Conservation (phyloP, 176 grass and related monocot genomes). For the Juncus inflexus region DNA sequence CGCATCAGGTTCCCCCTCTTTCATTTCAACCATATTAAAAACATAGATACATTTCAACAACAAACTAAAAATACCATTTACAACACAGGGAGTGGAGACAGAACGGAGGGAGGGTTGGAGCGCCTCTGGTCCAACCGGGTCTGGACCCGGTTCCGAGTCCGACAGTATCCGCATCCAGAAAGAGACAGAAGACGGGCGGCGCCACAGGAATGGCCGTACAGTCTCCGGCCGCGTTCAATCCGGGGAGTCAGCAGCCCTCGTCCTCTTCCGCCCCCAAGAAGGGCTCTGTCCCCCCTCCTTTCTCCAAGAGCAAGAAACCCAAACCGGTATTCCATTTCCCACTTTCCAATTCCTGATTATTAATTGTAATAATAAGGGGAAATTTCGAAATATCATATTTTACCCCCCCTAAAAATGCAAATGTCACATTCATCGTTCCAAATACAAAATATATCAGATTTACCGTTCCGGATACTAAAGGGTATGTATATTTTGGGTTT, state of each 20-base stretch:
- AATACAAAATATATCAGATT: too few species aligned
- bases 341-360: too few species aligned
- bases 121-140: slow-evolving; percentile 48
- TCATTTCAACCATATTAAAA: too few species aligned
- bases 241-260: slow-evolving; percentile 68
- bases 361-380: too few species aligned
- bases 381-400: too few species aligned
- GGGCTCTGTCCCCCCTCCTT: slow-evolving; percentile 34
- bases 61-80: too few species aligned
- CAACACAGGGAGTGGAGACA: slow-evolving; percentile 57
- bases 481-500: too few species aligned
- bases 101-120: slow-evolving; percentile 42
- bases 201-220: slow-evolving; percentile 35
- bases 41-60: too few species aligned
- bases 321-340: slow-evolving; percentile 45
- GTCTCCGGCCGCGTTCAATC: slow-evolving; percentile 31
- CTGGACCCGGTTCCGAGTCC: slow-evolving; percentile 67
- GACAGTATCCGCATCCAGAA: slow-evolving; percentile 61
- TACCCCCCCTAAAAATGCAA: too few species aligned
- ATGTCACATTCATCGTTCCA: too few species aligned
- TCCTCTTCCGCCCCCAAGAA: slow-evolving; percentile 61
- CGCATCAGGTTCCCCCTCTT: slow-evolving; percentile 70
- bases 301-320: slow-evolving; percentile 68
- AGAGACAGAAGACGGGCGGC: slow-evolving; percentile 72
- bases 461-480: too few species aligned